Base-by-base conservation (phyloP, 306 rosid genomes). In the Vigna hirtella region DNA sequence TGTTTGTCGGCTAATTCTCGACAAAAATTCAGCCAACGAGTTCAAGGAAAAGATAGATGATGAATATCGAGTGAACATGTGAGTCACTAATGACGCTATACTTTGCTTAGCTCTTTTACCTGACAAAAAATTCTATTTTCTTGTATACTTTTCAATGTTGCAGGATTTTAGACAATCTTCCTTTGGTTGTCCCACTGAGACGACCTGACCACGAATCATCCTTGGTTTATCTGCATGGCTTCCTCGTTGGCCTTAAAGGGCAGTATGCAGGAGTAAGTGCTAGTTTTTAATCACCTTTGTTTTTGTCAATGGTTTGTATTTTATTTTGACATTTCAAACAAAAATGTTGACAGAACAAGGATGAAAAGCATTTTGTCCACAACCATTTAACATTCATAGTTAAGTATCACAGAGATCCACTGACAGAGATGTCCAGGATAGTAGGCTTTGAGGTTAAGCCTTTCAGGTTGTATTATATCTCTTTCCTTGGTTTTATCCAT, bases 381-480 rank as follows among this genome's bases (percentile, higher is more conserved):
- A 93, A 93, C 74, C 98, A 91, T 84, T 87, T 93, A 18, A 80
- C 91, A 58, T 93, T 93, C 81, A 74, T 76, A 47, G 92, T 93
- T 61, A 93, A 91, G 88, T 84, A 74, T 88, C 98, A 93, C 74
- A 87, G 83, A 78, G 98, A 91, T 88, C 88, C 77, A 55, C 65
- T 85, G 66, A 89, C 89, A 38, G 92, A 93, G 76, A 77, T 67
- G 67, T 88, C 97, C 48, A 90, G 97, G 90, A 93, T 93, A 2
- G 98, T 93, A 1, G 97, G 96, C 82, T 93, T 93, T 83, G 98
- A 93, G 89, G 97, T 93, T 84, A 88, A 88, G 61, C 93, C 97
- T 64, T 93, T 86, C 92, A 93, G 97, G 98, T 93, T 67, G 36
- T 43, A 32, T 70, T 63, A 75, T 28, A 42, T 5, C 15, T 57